These are phyloP conservation scores for Dioscorea zingiberensis DNA, from an alignment of 106 monocot genomes.

Conservation along the genomic window DNA sequence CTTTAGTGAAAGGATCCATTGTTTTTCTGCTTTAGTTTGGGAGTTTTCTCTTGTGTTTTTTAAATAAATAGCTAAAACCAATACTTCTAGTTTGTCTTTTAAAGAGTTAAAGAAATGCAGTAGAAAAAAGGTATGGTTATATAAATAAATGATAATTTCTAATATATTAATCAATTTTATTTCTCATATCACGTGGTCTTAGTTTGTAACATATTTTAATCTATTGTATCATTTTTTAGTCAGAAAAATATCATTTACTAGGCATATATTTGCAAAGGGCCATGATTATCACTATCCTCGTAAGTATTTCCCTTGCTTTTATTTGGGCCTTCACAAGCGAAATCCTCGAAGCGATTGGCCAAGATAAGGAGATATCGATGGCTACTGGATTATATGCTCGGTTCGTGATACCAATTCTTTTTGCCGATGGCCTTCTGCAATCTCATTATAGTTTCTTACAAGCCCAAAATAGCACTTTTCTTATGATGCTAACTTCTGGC, in stretches of 20 bases:
- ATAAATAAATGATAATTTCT: no score
- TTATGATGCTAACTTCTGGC: not conserved
- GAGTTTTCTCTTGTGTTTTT: no score
- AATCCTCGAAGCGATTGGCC: not conserved
- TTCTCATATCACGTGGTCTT: no score
- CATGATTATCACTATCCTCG: not conserved
- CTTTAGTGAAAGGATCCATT: no score
- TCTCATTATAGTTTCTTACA: not conserved
- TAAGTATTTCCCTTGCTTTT: not conserved
- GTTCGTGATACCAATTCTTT: not conserved
- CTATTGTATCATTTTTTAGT: not conserved
- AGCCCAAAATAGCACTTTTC: not conserved
- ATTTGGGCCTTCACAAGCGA: not conserved
- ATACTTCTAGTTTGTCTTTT: conserved; percentile 5
- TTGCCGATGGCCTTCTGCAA: not conserved
- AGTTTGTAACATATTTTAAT: no score
- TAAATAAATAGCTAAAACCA: not conserved
- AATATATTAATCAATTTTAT: no score
- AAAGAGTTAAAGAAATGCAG: no score
- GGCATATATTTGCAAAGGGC: not conserved
- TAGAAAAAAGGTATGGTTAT: no score
- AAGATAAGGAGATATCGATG: not conserved
- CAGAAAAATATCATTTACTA: not conserved
- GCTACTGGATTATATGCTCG: not conserved
- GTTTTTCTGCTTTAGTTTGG: no score